These are phyloP conservation scores for Coffea eugenioides DNA, from an alignment of 257 asterid species.

Conservation along the genomic window DNA sequence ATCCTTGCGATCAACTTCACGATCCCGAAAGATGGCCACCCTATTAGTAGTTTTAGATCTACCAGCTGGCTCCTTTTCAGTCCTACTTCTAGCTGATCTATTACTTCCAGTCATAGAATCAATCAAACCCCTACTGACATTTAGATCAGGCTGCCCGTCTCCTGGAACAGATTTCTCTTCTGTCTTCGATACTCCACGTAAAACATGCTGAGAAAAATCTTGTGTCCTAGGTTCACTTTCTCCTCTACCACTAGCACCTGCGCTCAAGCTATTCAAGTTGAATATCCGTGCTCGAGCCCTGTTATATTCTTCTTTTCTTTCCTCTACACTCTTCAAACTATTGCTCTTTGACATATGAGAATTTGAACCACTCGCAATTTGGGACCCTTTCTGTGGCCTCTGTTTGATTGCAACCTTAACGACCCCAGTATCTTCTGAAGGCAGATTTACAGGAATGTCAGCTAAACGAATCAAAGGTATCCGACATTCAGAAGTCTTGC, in stretches of 20 bases:
- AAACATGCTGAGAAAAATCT: constrained; percentile 54
- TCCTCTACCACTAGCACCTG: constrained; percentile 48
- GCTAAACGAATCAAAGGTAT: constrained; percentile 69
- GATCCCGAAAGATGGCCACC: constrained; percentile 96
- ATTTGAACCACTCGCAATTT: constrained; percentile 33
- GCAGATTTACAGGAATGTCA: constrained; percentile 46
- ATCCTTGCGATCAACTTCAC: constrained; percentile 89
- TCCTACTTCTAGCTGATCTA: constrained; percentile 70
- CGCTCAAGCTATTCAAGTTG: constrained; percentile 64
- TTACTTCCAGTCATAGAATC: constrained; percentile 70
- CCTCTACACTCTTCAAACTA: constrained; percentile 90
- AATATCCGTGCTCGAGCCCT: constrained; percentile 98
- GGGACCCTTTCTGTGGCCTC: constrained; percentile 90
- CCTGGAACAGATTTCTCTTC: constrained; percentile 52
- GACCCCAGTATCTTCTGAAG: constrained; percentile 36
- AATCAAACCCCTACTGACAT: constrained; percentile 51
- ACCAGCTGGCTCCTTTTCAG: constrained; percentile 73
- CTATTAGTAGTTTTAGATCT: constrained; percentile 59
- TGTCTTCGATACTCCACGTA: constrained; percentile 41
- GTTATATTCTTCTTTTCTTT: constrained; percentile 94
- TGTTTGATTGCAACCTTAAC: constrained; percentile 70
- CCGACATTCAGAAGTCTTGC: constrained; percentile 59
- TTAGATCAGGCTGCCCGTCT: constrained; percentile 45
- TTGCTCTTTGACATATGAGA: constrained; percentile 51
- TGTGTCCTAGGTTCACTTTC: constrained; percentile 63